Base-by-base conservation (phyloP, 352 stramenopile species). In the Globisporangium spinosum region DNA sequence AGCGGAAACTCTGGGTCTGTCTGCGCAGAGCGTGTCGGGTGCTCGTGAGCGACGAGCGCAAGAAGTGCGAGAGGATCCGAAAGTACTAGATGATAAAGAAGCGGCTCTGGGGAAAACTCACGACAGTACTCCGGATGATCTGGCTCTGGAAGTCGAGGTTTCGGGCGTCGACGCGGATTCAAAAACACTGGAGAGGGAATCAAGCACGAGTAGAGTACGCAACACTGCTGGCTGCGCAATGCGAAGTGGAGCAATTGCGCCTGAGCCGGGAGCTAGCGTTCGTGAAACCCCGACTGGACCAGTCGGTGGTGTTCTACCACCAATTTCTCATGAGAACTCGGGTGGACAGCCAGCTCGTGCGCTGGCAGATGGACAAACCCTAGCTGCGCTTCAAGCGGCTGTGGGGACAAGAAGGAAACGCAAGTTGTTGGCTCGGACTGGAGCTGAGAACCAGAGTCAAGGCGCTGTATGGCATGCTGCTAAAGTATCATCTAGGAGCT, bases 1-100 rank as follows among this genome's bases (percentile, higher is more conserved):
- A 55, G 49, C 77, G 87, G 45, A 85, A 79, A 40, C 66, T 77
- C 17, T 55, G 83, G 17, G 57, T 79, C 3, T 70, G 64, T 32
- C 77, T 85, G 45, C 75, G 70, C 2, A 71, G 71, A 25, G 47
- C 77, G 13, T 79, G 72, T 35, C 72, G 74, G 9, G 53, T 83
- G 54, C 56, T 86, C 20, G 17, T 77, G 25, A 68, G 53, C 1
- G 67, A 67, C 5, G 66, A 74, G 56, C 70, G 69, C 13, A 45
- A 43, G 32, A 47, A 62, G n/a, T 59, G 35, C 15, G 59, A 71
- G 51, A 27, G 20, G 25, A 65, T 59, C 23, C 66, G 59, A n/a
- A 27, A 20, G 25, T 40, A 47, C 10, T 49, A 67, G 22, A 29
- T n/a, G 13, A 13, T 59, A 4, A 51, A 54, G 13, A 47, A 65